phyloP scores from a whole-genome alignment of 2,329 filamentous ascomycete genomes.

The Cercospora nicotianae region DNA sequence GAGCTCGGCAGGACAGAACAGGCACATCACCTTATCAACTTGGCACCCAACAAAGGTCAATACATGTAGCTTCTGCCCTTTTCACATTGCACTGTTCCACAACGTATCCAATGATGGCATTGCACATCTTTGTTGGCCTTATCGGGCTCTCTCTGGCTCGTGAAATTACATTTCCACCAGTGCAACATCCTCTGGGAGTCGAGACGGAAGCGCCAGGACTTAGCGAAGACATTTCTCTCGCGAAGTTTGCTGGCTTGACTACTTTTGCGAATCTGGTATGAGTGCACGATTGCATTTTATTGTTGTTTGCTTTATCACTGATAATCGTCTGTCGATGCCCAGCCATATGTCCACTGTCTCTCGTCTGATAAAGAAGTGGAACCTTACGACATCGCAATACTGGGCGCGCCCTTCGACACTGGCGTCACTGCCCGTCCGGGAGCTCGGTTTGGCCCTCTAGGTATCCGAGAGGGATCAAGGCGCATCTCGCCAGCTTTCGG shows the following conservation, averaged over 20 bases:
- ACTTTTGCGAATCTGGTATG: conserved; percentile 48
- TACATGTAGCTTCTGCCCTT: neutral
- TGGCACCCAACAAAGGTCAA: neutral
- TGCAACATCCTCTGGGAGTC: conserved; percentile 39
- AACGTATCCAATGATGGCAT: neutral
- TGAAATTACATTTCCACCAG: conserved; percentile 48
- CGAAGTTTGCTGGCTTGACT: conserved; percentile 45
- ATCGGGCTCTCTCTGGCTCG: conserved; percentile 28
- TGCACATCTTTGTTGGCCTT: neutral
- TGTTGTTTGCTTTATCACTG: neutral
- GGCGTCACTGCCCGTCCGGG: conserved; percentile 55
- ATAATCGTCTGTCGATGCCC: neutral
- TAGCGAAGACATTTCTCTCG: conserved; percentile 28
- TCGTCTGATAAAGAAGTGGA: conserved; percentile 41
- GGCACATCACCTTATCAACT: neutral
- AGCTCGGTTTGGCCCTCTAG: conserved; percentile 52
- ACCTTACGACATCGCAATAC: conserved; percentile 48
- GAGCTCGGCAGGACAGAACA: neutral
- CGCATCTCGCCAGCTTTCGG: conserved; percentile 46
- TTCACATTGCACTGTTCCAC: neutral
- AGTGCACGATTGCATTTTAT: neutral
- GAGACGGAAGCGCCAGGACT: conserved; percentile 15
- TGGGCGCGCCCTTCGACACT: conserved; percentile 28
- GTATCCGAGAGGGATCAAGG: conserved; percentile 28
- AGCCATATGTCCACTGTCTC: conserved; percentile 51